These are phyloP conservation scores for Aechmea fasciata DNA, from an alignment of 176 grass and related monocot genomes.

Conservation along the genomic window DNA sequence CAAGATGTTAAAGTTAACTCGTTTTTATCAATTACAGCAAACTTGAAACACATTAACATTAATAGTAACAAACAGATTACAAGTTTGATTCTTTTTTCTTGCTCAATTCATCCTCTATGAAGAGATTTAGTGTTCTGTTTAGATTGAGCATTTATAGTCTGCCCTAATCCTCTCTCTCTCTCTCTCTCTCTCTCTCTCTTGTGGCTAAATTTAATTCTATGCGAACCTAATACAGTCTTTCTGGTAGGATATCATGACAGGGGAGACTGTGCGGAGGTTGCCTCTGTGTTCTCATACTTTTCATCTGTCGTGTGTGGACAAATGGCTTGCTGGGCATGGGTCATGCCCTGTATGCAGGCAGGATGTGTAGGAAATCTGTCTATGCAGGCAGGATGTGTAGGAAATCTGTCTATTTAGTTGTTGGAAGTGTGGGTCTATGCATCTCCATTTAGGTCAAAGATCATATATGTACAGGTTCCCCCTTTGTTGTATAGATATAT, in stretches of 20 bases:
- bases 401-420: not conserved
- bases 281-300: slow-evolving; percentile 58
- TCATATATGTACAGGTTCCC: too few species aligned
- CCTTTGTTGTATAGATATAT: too few species aligned
- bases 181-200: not conserved
- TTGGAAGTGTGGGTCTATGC: not conserved
- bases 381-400: slow-evolving; percentile 55
- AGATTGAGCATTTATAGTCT: not conserved
- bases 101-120: too few species aligned
- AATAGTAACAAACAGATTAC: too few species aligned
- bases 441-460: too few species aligned
- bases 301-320: slow-evolving; percentile 65
- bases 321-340: slow-evolving; percentile 58
- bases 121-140: too few species aligned
- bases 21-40: too few species aligned
- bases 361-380: slow-evolving; percentile 30
- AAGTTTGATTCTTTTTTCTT: too few species aligned
- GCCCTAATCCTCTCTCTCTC: not conserved
- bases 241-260: slow-evolving; percentile 43
- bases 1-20: not conserved
- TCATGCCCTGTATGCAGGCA: slow-evolving; percentile 77
- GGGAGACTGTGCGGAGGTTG: slow-evolving; percentile 50
- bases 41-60: too few species aligned
- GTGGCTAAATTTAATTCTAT: not conserved
- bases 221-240: slow-evolving; percentile 9